Base-by-base conservation (phyloP, 164 flowering plant species). In the Nymphaea colorata region DNA sequence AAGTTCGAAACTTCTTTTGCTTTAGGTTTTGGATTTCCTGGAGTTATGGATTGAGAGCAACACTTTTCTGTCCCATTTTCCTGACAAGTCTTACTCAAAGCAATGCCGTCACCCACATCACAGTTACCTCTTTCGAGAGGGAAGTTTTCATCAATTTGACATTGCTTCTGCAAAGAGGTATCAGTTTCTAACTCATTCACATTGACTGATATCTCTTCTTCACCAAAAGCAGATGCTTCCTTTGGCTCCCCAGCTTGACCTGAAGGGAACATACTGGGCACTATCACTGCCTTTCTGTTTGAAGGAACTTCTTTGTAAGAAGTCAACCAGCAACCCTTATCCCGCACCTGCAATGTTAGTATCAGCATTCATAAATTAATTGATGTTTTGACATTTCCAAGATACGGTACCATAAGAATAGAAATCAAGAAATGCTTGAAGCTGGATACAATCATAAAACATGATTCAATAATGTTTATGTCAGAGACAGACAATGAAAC, bases 201-300 rank as follows among this genome's bases (percentile, higher is more conserved):
- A 67, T 59, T 69, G 42, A 79, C 76, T 4, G 57, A 44, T n/a
- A 62, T 70, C 61, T 73, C 62, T 60, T 68, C 61, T 44, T 63
- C 65, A 61, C 57, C 62, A 64, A 51, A 69, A 68, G 66, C 65
- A 16, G 60, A 42, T 62, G 65, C 36, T 42, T 69, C 74, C 67
- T 64, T 65, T 10, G 5, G 6, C n/a, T 76, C 71, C 60, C 59
- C 69, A 53, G 71, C 73, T 74, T 76, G 79, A 57, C 96, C 96
- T 43, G 98, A 86, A 73, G 99, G 99, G 79, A 91, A 94, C 99
- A 91, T 89, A 80, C 99, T 83, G 65, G 87, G 81, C 71, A 79
- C 70, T 65, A 87, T 79, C 8, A 72, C 87, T 70, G n/a, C 45
- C 71, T 81, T 77, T 15, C 89, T 82, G 64, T 67, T 75, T 55